A percentile compares a stretch with the other conserved stretches of the same genome.
phyloP scores from a whole-genome alignment of 139 green algal species.

The Chlamydomonas sphaeroides region DNA sequence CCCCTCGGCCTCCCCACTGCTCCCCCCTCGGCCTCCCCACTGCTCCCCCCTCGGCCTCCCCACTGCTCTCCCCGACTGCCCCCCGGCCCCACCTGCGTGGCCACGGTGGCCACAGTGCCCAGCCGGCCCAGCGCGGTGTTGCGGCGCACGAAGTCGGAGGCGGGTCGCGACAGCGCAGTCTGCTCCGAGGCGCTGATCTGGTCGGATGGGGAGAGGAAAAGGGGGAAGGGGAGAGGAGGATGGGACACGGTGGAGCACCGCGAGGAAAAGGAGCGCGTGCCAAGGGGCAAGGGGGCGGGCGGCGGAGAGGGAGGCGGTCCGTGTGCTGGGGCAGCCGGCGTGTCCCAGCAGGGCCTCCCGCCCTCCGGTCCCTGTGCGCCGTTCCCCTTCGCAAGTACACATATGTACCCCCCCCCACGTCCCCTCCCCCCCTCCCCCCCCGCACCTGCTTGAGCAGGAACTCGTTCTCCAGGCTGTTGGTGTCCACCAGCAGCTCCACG shows the following conservation, averaged over 20 bases:
- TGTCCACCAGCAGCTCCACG: constrained; percentile 50
- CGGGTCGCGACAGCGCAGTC: constrained; percentile 45
- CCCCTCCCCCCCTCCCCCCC: neutral
- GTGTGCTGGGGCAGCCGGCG: too few relatives aligned
- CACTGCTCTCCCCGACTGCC: too few relatives aligned
- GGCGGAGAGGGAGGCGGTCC: too few relatives aligned
- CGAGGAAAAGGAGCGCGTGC: too few relatives aligned
- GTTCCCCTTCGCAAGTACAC: neutral
- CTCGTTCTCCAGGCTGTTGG: constrained; percentile 58
- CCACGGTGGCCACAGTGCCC: constrained; percentile 37
- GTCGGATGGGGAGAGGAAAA: neutral
- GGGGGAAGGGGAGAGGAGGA: neutral
- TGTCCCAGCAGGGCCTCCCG: too few relatives aligned
- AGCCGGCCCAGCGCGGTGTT: constrained; percentile 45
- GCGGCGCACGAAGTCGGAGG: constrained; percentile 53
- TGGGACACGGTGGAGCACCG: too few relatives aligned
- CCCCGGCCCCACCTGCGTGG: neutral
- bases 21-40: too few relatives aligned
- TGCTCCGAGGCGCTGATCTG: constrained; percentile 47
- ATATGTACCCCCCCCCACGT: too few relatives aligned
- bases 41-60: too few relatives aligned
- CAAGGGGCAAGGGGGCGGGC: too few relatives aligned
- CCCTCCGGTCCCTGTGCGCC: too few relatives aligned
- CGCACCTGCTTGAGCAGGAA: constrained; percentile 50
- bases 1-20: too few relatives aligned